These are phyloP conservation scores for Calonectria hawksworthii DNA, from an alignment of 2,329 filamentous ascomycete genomes.

Conservation along the genomic window DNA sequence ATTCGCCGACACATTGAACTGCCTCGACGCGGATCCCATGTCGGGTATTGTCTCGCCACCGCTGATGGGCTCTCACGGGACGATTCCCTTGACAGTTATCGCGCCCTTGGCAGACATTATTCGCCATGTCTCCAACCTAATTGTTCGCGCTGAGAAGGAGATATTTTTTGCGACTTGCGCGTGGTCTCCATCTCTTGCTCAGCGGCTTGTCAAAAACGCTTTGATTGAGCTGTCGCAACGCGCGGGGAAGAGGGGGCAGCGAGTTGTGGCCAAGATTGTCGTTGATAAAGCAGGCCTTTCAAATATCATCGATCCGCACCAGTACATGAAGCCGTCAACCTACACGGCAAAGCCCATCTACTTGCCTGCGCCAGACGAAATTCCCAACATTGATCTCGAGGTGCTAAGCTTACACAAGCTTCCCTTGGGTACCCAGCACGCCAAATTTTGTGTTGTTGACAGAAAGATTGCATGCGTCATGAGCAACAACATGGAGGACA, in stretches of 20 bases:
- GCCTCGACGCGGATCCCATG: constrained; percentile 65
- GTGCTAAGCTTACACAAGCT: constrained; percentile 81
- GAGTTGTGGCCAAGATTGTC: constrained; percentile 79
- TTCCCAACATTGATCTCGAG: constrained; percentile 79
- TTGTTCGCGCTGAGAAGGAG: constrained; percentile 79
- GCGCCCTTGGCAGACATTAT: constrained; percentile 71
- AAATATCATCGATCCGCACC: constrained; percentile 76
- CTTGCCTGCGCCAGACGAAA: constrained; percentile 73
- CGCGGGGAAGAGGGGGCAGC: constrained; percentile 68
- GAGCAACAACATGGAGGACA: constrained; percentile 85
- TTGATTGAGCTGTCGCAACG: constrained; percentile 77
- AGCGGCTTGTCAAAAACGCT: constrained; percentile 76
- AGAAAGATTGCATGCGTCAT: constrained; percentile 78
- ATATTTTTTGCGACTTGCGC: constrained; percentile 83
- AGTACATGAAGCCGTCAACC: constrained; percentile 68
- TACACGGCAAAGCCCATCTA: constrained; percentile 71
- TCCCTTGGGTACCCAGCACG: constrained; percentile 80
- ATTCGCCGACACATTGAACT: constrained; percentile 74
- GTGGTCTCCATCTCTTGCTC: constrained; percentile 79
- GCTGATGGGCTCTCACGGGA: constrained; percentile 69
- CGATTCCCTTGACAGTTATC: constrained; percentile 77
- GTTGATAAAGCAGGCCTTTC: constrained; percentile 79
- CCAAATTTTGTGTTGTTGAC: constrained; percentile 85
- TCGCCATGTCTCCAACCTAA: constrained; percentile 82
- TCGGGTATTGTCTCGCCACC: constrained; percentile 67